These are phyloP conservation scores for Chlorociboria aeruginascens DNA, from an alignment of 495 filamentous ascomycete species.

Conservation along the genomic window DNA sequence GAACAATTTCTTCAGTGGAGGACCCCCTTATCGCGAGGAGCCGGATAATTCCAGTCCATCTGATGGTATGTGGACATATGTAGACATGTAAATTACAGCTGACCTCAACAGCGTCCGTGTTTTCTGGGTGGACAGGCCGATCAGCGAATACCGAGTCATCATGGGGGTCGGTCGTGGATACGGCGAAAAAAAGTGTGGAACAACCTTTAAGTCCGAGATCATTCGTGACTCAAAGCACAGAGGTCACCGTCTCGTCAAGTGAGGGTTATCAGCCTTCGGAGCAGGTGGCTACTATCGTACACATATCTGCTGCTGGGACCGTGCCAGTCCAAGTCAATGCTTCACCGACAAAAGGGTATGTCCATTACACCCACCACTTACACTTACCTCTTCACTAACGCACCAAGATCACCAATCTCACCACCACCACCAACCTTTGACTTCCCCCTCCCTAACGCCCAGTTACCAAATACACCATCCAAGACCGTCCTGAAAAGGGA, in stretches of 20 bases:
- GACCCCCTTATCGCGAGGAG: not conserved
- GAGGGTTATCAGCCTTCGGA: conserved; percentile 21
- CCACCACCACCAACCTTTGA: not conserved
- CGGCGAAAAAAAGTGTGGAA: not conserved
- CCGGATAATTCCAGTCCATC: conserved; percentile 6
- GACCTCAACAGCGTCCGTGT: conserved; percentile 23
- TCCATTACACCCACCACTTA: not conserved
- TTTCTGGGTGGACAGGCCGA: conserved; percentile 29
- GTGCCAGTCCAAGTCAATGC: conserved; percentile 7
- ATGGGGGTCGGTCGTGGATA: conserved; percentile 15
- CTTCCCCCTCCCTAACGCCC: conserved; percentile 5
- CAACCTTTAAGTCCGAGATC: conserved; percentile 27
- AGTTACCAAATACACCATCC: not conserved
- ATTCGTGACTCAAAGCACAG: conserved; percentile 25
- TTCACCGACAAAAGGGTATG: conserved; percentile 3
- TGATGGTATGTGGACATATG: conserved; percentile 4
- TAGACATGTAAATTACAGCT: not conserved
- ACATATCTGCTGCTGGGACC: conserved; percentile 23
- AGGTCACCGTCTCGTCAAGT: conserved; percentile 22
- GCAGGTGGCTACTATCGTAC: conserved; percentile 22
- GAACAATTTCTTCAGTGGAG: not conserved
- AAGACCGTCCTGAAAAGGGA: conserved; percentile 1
- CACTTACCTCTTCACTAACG: not conserved
- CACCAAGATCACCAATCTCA: not conserved
- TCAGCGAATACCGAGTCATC: conserved; percentile 24